phyloP scores from a whole-genome alignment of 1,284 basidiomycete genomes.

The Cutaneotrichosporon sp. region DNA sequence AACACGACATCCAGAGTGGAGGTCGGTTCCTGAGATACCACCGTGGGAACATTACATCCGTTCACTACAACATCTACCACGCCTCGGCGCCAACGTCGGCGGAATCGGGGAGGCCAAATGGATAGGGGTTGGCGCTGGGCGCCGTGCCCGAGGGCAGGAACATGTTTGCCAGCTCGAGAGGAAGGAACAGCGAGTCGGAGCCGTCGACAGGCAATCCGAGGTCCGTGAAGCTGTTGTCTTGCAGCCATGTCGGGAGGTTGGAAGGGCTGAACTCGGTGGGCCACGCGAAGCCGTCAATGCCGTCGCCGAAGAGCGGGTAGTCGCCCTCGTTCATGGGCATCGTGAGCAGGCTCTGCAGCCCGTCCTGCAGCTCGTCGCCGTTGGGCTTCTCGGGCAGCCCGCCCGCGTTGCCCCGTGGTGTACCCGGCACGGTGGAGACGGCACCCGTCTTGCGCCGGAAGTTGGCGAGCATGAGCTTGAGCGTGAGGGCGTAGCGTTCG shows the following conservation, averaged over 20 bases:
- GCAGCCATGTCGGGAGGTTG: constrained; percentile 52
- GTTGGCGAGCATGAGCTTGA: constrained; percentile 87
- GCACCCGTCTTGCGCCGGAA: constrained; percentile 80
- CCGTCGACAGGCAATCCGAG: constrained; percentile 85
- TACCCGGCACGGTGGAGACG: constrained; percentile 59
- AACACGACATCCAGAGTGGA: background rate
- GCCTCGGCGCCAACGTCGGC: constrained; percentile 51
- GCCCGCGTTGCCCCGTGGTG: constrained; percentile 56
- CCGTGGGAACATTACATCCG: constrained; percentile 2
- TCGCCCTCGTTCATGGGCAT: constrained; percentile 31
- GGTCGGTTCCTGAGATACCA: background rate
- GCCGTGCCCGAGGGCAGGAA: constrained; percentile 45
- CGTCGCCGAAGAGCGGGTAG: constrained; percentile 22
- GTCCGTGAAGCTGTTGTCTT: constrained; percentile 74
- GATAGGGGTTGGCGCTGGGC: constrained; percentile 32
- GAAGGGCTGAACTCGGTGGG: constrained; percentile 60
- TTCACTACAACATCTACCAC: constrained; percentile 36
- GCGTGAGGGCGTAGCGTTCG: constrained; percentile 74
- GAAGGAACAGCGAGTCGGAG: constrained; percentile 82
- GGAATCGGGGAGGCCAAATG: constrained; percentile 47
- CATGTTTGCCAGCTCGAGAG: constrained; percentile 54
- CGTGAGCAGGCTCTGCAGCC: constrained; percentile 44
- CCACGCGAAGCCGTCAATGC: constrained; percentile 65
- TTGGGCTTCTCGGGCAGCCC: background rate
- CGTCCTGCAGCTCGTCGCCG: constrained; percentile 34